These are phyloP conservation scores for Rhizophagus clarus DNA, from an alignment of 192 early-diverging fungal genomes.

Conservation along the genomic window DNA sequence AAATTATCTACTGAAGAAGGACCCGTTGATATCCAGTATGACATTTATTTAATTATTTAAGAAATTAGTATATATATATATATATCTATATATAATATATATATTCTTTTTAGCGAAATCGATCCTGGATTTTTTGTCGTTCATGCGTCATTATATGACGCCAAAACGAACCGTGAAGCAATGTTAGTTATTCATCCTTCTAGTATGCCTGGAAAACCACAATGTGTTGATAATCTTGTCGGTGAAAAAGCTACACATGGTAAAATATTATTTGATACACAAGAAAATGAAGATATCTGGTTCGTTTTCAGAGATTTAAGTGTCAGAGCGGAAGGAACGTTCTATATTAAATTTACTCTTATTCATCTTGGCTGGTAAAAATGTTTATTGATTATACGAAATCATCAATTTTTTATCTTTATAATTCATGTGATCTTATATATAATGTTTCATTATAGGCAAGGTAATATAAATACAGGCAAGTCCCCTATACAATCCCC, in stretches of 20 bases:
- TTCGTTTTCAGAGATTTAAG: slow-evolving; percentile 17
- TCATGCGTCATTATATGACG: background rate
- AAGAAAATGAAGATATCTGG: background rate
- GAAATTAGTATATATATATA: background rate
- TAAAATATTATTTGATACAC: background rate
- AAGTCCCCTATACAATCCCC: too few species aligned
- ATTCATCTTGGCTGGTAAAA: background rate
- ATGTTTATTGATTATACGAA: background rate
- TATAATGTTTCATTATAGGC: background rate
- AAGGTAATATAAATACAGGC: background rate
- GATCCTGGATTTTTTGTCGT: background rate
- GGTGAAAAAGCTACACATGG: background rate
- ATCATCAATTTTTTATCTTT: background rate
- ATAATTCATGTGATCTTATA: background rate
- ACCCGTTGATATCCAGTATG: slow-evolving; percentile 2
- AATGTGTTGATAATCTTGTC: background rate
- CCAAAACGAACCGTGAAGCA: background rate
- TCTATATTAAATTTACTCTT: slow-evolving; percentile 4
- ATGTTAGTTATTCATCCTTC: background rate
- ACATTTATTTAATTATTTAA: background rate
- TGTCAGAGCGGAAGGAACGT: background rate
- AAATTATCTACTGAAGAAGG: background rate
- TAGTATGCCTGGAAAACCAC: background rate
- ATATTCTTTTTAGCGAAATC: background rate
- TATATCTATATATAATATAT: background rate